Evolutionary conservation across 2,329 filamentous ascomycete species (phyloP).

Genomic region (Emydomyces testavorans): DNA sequence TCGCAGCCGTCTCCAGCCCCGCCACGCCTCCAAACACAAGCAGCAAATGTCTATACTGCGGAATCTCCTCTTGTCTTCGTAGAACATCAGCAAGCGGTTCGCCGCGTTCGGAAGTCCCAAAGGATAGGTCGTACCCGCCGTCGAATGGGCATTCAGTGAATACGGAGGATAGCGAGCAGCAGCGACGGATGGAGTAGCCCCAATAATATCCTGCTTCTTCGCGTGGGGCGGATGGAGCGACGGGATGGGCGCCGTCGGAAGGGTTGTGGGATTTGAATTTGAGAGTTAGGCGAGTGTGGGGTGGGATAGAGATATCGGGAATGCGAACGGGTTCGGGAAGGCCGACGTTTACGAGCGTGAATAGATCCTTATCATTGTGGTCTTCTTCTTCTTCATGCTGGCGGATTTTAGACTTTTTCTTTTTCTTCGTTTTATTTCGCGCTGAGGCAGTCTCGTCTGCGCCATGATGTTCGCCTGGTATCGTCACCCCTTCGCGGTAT

Average conservation of each 20-base stretch:
- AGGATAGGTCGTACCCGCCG: slow-evolving; percentile 68
- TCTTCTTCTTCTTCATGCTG: neutral
- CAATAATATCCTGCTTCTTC: slow-evolving; percentile 74
- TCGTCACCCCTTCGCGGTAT: slow-evolving; percentile 66
- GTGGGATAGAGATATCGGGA: slow-evolving; percentile 47
- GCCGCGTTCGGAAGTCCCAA: slow-evolving; percentile 74
- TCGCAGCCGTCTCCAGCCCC: slow-evolving; percentile 64
- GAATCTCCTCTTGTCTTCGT: slow-evolving; percentile 26
- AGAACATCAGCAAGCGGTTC: slow-evolving; percentile 33
- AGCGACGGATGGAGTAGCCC: slow-evolving; percentile 64
- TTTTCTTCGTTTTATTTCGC: slow-evolving; percentile 20
- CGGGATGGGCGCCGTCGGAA: slow-evolving; percentile 42
- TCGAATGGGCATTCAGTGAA: slow-evolving; percentile 67
- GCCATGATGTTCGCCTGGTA: slow-evolving; percentile 42
- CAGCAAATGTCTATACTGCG: slow-evolving; percentile 53
- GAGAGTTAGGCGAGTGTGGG: slow-evolving; percentile 62
- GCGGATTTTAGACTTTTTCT: slow-evolving; percentile 30
- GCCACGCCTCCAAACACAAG: slow-evolving; percentile 72
- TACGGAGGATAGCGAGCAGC: slow-evolving; percentile 55
- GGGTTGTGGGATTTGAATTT: slow-evolving; percentile 44
- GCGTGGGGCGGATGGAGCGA: slow-evolving; percentile 57
- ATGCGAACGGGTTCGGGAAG: slow-evolving; percentile 42
- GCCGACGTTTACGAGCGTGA: slow-evolving; percentile 41
- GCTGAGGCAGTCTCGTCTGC: slow-evolving; percentile 27
- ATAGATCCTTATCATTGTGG: neutral